Conservation (phyloP, 108 stramenopile genomes). For the Cyclotella cryptica region DNA sequence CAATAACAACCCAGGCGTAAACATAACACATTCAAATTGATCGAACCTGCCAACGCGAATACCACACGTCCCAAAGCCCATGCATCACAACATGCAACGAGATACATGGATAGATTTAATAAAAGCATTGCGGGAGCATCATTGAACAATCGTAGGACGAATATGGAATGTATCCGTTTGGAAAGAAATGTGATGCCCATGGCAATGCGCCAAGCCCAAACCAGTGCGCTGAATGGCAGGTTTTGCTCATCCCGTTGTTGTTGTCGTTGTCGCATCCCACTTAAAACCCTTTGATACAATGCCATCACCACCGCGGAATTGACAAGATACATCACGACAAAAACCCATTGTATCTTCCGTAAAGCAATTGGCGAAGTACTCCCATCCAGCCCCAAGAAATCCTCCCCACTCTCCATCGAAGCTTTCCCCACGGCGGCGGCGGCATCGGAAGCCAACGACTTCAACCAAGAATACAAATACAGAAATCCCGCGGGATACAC, state of each 20-base stretch:
- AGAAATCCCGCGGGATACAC: conserved; percentile 98
- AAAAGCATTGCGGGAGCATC: conserved; percentile 94
- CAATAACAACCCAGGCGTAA: conserved; percentile 92
- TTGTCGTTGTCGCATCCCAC: too few relatives aligned
- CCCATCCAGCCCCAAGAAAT: conserved; percentile 22
- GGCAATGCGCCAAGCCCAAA: conserved; percentile 80
- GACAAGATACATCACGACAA: conserved; percentile 80
- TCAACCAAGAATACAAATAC: conserved; percentile 84
- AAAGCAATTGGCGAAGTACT: conserved; percentile 59
- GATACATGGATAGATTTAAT: conserved; percentile 73
- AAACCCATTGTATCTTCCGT: conserved; percentile 80
- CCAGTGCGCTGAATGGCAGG: conserved; percentile 19
- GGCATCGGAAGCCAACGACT: conserved; percentile 65
- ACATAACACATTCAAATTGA: conserved; percentile 98
- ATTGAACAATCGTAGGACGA: conserved; percentile 96
- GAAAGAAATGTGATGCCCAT: conserved; percentile 82
- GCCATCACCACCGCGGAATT: conserved; percentile 70
- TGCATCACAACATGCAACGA: conserved; percentile 71
- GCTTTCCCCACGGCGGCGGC: too few relatives aligned
- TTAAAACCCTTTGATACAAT: conserved; percentile 70
- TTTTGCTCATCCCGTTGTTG: conserved; percentile 26
- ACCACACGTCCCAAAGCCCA: conserved; percentile 89
- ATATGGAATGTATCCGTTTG: conserved; percentile 96
- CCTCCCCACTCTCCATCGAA: too few relatives aligned
- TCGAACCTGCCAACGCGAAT: conserved; percentile 91